A percentile compares a stretch with the other conserved stretches of the same genome.
Evolutionary conservation across 2,329 filamentous ascomycete species (phyloP).

Genomic region (Colletotrichum sp.): DNA sequence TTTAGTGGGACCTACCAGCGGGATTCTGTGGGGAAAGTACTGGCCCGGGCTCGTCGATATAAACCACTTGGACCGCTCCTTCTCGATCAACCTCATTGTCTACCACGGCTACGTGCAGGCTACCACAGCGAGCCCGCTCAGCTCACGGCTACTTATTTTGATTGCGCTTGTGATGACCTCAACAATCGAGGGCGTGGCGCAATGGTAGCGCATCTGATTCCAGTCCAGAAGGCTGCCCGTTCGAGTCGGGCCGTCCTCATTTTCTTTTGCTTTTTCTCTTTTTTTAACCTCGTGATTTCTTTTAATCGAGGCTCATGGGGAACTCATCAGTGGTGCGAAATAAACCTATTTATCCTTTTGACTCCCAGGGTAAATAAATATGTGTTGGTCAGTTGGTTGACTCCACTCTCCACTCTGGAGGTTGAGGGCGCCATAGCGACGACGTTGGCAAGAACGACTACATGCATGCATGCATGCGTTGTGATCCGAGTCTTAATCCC

Average conservation of each 20-base stretch:
- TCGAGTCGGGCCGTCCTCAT: slow-evolving; percentile 17
- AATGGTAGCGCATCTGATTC: slow-evolving; percentile 21
- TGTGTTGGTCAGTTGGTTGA: too few species aligned
- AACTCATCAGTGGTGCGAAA: too few species aligned
- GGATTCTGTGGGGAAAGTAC: not conserved
- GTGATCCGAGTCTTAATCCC: too few species aligned
- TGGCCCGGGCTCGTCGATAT: not conserved
- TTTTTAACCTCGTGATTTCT: too few species aligned
- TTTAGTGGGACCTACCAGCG: not conserved
- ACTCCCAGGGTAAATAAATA: too few species aligned
- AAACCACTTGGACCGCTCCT: not conserved
- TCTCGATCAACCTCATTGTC: not conserved
- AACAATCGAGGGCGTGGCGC: slow-evolving; percentile 8
- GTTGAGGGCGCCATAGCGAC: too few species aligned
- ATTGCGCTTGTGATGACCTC: not conserved
- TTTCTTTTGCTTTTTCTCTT: not conserved
- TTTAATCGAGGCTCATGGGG: too few species aligned
- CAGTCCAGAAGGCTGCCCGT: slow-evolving; percentile 20
- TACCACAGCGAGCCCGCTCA: not conserved
- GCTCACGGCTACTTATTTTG: not conserved
- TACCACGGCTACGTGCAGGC: not conserved
- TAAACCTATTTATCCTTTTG: too few species aligned
- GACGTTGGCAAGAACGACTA: too few species aligned
- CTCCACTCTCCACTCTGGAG: too few species aligned
- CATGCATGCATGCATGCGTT: too few species aligned